Percentiles rank a stretch among this genome's conserved stretches.
These are phyloP conservation scores for Trichophyton mentagrophytes DNA, from an alignment of 2,329 filamentous ascomycete species.

Conservation along the genomic window DNA sequence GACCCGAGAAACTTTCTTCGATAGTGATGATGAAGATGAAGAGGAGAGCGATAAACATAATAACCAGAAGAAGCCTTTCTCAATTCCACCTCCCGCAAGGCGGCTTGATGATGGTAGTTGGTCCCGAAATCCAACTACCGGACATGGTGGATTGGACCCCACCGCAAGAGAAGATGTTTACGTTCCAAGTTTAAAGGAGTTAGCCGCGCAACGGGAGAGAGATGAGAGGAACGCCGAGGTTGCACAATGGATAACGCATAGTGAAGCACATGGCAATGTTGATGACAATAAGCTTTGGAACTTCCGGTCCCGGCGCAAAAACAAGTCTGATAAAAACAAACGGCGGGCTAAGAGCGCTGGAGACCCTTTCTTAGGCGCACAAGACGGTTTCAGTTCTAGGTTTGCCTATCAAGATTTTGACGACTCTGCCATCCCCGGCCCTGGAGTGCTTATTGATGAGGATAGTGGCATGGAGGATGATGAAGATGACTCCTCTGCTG, in stretches of 20 bases:
- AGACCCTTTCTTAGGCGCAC: conserved; percentile 17
- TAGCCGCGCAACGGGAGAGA: conserved; percentile 34
- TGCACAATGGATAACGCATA: conserved; percentile 41
- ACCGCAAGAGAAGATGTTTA: conserved; percentile 32
- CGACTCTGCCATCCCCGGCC: conserved; percentile 37
- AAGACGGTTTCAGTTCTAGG: background rate
- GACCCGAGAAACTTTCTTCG: conserved; percentile 12
- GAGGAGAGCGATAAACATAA: conserved; percentile 12
- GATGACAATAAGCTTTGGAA: conserved; percentile 16
- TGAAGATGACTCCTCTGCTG: conserved; percentile 20
- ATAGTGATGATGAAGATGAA: conserved; percentile 16
- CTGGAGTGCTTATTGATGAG: conserved; percentile 37
- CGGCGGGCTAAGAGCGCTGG: conserved; percentile 37
- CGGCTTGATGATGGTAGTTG: conserved; percentile 38
- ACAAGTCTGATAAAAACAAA: conserved; percentile 19
- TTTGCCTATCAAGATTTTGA: conserved; percentile 17
- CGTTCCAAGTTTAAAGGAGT: conserved; percentile 39
- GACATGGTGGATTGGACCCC: conserved; percentile 37
- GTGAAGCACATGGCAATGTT: conserved; percentile 33
- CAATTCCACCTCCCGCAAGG: conserved; percentile 15
- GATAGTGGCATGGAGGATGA: conserved; percentile 26
- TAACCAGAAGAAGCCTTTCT: conserved; percentile 9
- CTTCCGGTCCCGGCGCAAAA: conserved; percentile 15
- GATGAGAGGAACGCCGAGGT: conserved; percentile 43
- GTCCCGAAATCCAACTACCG: conserved; percentile 27